Evolutionary conservation across 768 basidiomycete species (phyloP).

Genomic region (Lenzites betulinus): DNA sequence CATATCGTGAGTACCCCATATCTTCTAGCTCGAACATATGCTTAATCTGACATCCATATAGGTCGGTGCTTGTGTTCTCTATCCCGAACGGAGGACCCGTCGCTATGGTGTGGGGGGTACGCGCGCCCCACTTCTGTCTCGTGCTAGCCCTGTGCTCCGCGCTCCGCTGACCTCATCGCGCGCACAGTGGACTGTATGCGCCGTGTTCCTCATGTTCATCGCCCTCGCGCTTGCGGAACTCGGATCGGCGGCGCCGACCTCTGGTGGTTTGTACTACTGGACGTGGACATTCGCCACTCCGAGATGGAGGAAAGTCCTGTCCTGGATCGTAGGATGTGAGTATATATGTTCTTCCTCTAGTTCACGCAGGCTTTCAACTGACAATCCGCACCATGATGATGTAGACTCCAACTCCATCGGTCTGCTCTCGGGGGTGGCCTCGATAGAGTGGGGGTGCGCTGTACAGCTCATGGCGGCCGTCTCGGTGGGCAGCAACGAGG

Average conservation of each 20-base stretch:
- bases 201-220: constrained; percentile 38
- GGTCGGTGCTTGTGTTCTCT: constrained; percentile 51
- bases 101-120: constrained; percentile 70
- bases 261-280: constrained; percentile 42
- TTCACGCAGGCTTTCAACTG: no score
- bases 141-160: no score
- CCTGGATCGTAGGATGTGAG: constrained; percentile 44
- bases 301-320: constrained; percentile 37
- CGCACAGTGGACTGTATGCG: no score
- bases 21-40: no score
- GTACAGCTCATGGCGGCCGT: constrained; percentile 43
- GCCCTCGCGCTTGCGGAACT: constrained; percentile 39
- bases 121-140: no score
- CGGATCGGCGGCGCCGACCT: constrained; percentile 38
- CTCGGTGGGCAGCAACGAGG: constrained; percentile 33
- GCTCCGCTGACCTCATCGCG: no score
- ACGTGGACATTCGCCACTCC: constrained; percentile 35
- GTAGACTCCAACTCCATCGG: constrained; percentile 40
- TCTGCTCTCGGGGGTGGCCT: no score
- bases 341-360: neutral
- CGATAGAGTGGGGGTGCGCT: constrained; percentile 42
- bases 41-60: no score
- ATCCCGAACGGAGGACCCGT: constrained; percentile 69
- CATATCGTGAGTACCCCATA: no score
- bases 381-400: no score